Percentiles rank a stretch among this genome's conserved stretches.
Conservation (phyloP, 2,329 filamentous ascomycete genomes). For the Talaromyces marneffei region DNA sequence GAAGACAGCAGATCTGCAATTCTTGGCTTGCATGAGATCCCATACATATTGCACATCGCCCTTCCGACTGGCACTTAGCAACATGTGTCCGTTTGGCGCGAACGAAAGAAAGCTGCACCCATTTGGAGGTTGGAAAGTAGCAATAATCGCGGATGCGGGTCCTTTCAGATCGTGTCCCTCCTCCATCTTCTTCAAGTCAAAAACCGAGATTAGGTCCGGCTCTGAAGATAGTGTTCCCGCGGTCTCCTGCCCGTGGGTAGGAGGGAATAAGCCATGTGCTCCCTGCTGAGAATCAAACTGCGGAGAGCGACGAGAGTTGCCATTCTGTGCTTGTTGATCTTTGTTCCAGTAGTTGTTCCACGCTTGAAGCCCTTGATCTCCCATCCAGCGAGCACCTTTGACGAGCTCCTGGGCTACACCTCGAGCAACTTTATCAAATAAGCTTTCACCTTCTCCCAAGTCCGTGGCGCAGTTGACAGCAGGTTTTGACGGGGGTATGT, state of each 20-base stretch:
- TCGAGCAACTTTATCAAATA: slow-evolving; percentile 44
- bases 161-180: slow-evolving; percentile 33
- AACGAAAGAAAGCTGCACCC: slow-evolving; percentile 48
- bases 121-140: slow-evolving; percentile 44
- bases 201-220: slow-evolving; percentile 42
- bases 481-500: slow-evolving; percentile 38
- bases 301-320: slow-evolving; percentile 28
- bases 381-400: slow-evolving; percentile 45
- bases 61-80: slow-evolving; percentile 45
- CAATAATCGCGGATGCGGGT: slow-evolving; percentile 32
- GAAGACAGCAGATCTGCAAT: slow-evolving; percentile 36
- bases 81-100: slow-evolving; percentile 42
- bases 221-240: slow-evolving; percentile 31
- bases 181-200: slow-evolving; percentile 42
- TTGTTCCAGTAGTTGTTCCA: slow-evolving; percentile 49
- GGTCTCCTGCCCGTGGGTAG: slow-evolving; percentile 42
- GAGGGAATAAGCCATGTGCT: slow-evolving; percentile 38
- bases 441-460: slow-evolving; percentile 42
- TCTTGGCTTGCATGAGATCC: slow-evolving; percentile 45
- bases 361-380: slow-evolving; percentile 44
- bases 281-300: slow-evolving; percentile 26
- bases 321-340: slow-evolving; percentile 29
- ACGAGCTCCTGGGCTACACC: slow-evolving; percentile 47
- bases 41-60: slow-evolving; percentile 48
- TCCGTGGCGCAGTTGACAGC: slow-evolving; percentile 42